Percentiles rank a stretch among this genome's conserved stretches.
Conservation (phyloP, 192 early-diverging fungal genomes). For the Dispira parvispora region DNA sequence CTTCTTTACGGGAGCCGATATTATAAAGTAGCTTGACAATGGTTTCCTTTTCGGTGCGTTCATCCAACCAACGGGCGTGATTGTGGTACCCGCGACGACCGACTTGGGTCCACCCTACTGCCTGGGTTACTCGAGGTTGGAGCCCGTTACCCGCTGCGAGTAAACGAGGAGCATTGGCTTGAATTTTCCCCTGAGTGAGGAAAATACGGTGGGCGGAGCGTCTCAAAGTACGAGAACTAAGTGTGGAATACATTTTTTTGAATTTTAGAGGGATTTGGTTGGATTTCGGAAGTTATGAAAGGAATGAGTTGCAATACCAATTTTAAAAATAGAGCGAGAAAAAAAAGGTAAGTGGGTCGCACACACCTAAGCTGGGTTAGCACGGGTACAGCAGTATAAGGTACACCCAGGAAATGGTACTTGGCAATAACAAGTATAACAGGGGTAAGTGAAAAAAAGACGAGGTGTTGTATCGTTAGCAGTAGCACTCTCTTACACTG, state of each 20-base stretch:
- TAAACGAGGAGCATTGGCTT: conserved; percentile 1
- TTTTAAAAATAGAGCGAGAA: background rate
- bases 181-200: conserved; percentile 8
- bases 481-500: too few relatives aligned
- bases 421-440: background rate
- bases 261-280: too few relatives aligned
- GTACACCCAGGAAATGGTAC: too few relatives aligned
- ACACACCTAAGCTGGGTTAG: too few relatives aligned
- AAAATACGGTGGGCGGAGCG: conserved; percentile 1
- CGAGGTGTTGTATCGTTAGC: too few relatives aligned
- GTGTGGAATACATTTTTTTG: background rate
- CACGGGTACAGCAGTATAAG: too few relatives aligned
- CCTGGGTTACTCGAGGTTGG: background rate
- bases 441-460: background rate
- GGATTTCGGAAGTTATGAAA: background rate
- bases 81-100: too few relatives aligned
- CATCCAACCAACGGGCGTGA: conserved; percentile 3
- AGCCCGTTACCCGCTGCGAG: background rate
- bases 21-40: conserved; percentile 87
- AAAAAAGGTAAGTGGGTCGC: background rate
- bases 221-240: background rate
- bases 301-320: background rate
- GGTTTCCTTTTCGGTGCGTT: conserved; percentile 51
- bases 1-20: conserved; percentile 97
- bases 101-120: background rate